Conservation (phyloP, 805 yeast genomes). For the Saccharomyces cerevisiae region DNA sequence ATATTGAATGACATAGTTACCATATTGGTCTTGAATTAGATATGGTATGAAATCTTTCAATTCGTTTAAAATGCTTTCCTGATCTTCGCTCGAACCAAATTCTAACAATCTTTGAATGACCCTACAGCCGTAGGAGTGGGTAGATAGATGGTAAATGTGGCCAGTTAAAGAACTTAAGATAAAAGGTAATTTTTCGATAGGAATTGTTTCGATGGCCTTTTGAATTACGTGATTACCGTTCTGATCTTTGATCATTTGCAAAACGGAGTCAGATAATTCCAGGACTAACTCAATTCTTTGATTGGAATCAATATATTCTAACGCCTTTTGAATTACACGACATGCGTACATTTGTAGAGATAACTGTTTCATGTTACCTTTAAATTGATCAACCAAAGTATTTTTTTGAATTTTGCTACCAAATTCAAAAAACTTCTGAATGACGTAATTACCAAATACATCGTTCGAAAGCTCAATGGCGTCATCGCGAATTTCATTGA, state of each 20-base stretch:
- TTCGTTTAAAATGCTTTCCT: conserved; percentile 58
- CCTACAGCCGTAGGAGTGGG: conserved; percentile 96
- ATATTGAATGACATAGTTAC: conserved; percentile 95
- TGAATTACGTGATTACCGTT: conserved; percentile 98
- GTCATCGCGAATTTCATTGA: conserved; percentile 71
- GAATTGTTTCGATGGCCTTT: conserved; percentile 82
- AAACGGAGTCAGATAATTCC: conserved; percentile 58
- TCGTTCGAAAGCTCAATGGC: conserved; percentile 82
- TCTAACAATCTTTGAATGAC: conserved; percentile 90
- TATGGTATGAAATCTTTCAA: conserved; percentile 62
- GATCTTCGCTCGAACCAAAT: conserved; percentile 59
- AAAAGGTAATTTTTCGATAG: conserved; percentile 60
- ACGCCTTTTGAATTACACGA: conserved; percentile 89
- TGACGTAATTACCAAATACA: conserved; percentile 95
- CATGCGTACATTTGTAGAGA: conserved; percentile 97
- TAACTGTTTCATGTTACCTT: conserved; percentile 62
- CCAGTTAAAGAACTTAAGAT: conserved; percentile 62
- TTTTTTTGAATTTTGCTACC: conserved; percentile 66
- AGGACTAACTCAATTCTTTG: conserved; percentile 61
- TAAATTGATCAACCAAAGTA: conserved; percentile 46
- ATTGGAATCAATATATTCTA: conserved; percentile 57
- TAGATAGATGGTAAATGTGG: conserved; percentile 74
- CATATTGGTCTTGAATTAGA: conserved; percentile 91
- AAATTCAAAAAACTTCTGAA: conserved; percentile 85
- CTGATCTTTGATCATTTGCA: conserved; percentile 81